Evolutionary conservation across 805 yeast genomes (phyloP).

Genomic region (Candida saitoana): DNA sequence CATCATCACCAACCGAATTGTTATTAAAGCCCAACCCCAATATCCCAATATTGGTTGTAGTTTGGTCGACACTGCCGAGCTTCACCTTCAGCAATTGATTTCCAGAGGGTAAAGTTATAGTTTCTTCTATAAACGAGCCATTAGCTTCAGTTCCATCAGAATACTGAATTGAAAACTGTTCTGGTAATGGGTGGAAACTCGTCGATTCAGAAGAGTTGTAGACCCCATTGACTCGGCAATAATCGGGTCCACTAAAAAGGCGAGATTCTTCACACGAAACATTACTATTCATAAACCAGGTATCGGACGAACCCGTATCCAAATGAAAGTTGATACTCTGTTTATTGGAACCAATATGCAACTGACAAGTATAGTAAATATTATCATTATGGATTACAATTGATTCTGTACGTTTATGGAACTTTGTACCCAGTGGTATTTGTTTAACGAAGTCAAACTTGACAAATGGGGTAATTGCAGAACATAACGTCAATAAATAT

Average conservation of each 20-base stretch:
- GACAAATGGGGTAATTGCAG: too few relatives aligned
- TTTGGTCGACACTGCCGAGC: conserved; percentile 16
- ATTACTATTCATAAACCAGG: conserved; percentile 25
- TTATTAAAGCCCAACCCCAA: conserved; percentile 13
- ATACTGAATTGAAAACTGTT: conserved; percentile 6
- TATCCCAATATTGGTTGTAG: conserved; percentile 11
- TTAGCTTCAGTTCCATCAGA: conserved; percentile 8
- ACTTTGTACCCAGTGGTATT: too few relatives aligned
- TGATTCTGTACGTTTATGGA: too few relatives aligned
- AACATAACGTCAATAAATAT: too few relatives aligned
- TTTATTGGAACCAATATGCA: conserved; percentile 11
- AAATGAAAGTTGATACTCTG: conserved; percentile 16
- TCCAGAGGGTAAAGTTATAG: conserved; percentile 8
- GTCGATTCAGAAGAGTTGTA: conserved; percentile 12
- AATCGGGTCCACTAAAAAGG: conserved; percentile 1
- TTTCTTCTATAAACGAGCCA: background rate
- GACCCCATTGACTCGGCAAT: conserved; percentile 9
- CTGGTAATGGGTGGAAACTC: too few relatives aligned
- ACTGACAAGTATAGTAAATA: conserved; percentile 1
- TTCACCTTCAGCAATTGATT: conserved; percentile 11
- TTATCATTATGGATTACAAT: too few relatives aligned
- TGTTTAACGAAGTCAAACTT: too few relatives aligned
- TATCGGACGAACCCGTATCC: conserved; percentile 27
- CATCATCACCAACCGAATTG: background rate
- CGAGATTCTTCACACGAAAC: conserved; percentile 17